Evolutionary conservation across 2,329 filamentous ascomycete genomes (phyloP).

Genomic region (Microdochium paspali): DNA sequence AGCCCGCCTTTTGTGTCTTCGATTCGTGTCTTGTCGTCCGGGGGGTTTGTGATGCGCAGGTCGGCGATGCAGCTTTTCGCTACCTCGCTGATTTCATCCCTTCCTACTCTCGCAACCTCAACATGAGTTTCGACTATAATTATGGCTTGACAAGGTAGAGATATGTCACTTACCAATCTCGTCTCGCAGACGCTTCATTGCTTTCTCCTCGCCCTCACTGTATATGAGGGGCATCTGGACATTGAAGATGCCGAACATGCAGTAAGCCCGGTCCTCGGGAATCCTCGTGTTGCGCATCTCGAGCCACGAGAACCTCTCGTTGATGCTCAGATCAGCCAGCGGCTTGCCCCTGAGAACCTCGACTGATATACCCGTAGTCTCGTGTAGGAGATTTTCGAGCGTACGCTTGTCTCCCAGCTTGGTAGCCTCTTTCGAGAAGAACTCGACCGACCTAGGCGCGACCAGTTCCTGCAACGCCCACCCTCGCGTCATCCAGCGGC

Average conservation of each 20-base stretch:
- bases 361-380: neutral
- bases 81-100: neutral
- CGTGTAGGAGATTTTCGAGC: neutral
- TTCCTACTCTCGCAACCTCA: neutral
- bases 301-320: neutral
- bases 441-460: neutral
- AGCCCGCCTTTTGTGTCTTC: slow-evolving; percentile 23
- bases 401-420: neutral
- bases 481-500: neutral
- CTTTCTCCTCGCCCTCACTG: slow-evolving; percentile 5
- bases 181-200: slow-evolving; percentile 5
- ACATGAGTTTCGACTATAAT: neutral
- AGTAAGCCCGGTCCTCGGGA: neutral
- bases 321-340: neutral
- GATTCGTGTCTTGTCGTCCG: slow-evolving; percentile 24
- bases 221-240: slow-evolving; percentile 6
- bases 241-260: slow-evolving; percentile 1
- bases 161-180: neutral
- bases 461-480: neutral
- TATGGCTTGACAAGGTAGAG: neutral
- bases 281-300: neutral
- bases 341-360: neutral
- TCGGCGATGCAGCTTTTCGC: slow-evolving; percentile 11
- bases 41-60: slow-evolving; percentile 18
- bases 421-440: neutral